Evolutionary conservation across 2,329 filamentous ascomycete genomes (phyloP), one percentile per base, ranked within the genome.

Genomic region (Aspergillus sp.): DNA sequence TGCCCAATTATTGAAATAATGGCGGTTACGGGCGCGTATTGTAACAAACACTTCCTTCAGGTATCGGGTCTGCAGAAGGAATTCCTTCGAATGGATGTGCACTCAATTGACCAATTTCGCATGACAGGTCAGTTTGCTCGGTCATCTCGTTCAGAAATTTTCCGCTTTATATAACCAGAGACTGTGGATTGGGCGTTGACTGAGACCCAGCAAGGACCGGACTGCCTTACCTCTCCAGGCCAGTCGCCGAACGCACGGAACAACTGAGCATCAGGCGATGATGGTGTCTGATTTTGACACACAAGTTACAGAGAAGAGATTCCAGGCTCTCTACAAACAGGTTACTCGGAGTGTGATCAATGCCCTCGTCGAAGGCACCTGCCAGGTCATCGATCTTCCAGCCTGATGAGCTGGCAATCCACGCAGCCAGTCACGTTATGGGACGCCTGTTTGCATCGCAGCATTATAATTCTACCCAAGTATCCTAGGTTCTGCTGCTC

Each of bases 381-480:
- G 9, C 19, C 33, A 54, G 37, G 19, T 41, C 52, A 52, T 17
- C 14, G 46, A n/a, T 40, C 33, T 52, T 52, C 49, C 49, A n/a
- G 52, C 52, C 52, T 45, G 52, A 54, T 54, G 52, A 54, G 52
- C 44, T 54, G 52, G 52, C 52, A 54, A 33, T 54, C 33, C 23
- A 37, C 3, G 23, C 35, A 27, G n/a, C 52, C 43, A 47, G 52
- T 54, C 33, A 25, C 33, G 33, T 40, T 40, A 12, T 11, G 21
- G 31, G 23, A 27, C 23, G 21, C 48, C 23, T 37, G 52, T 54
- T 47, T 54, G 52, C n/a, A 41, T 51, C 21, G 23, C 35, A 47
- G 25, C 19, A 48, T 48, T 48, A 48, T 48, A 35, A 48, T 48
- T 35, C 45, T 48, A 35, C 45, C 45, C 45, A 48, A 48, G 15